Evolutionary conservation across 768 basidiomycete species (phyloP).

Genomic region (Pulveroboletus ravenelii): DNA sequence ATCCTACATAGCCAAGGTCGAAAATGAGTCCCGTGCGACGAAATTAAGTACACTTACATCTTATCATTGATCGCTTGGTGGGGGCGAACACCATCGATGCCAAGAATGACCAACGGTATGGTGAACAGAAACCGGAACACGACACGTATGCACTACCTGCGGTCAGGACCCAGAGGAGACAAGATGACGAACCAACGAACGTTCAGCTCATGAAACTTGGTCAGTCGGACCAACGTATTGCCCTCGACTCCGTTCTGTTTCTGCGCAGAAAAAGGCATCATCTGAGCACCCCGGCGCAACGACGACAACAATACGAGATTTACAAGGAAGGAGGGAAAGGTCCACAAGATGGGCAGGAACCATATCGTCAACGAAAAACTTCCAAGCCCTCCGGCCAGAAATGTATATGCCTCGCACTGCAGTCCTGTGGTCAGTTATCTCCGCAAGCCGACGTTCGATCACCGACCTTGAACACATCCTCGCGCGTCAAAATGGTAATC

Average conservation of each 20-base stretch:
- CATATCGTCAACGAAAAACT: conserved; percentile 67
- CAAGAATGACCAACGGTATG: conserved; percentile 59
- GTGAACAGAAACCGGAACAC: conserved; percentile 71
- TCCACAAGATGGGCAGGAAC: conserved; percentile 70
- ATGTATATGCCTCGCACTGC: conserved; percentile 67
- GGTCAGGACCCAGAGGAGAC: not conserved
- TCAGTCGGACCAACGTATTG: conserved; percentile 62
- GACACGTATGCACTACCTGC: conserved; percentile 57
- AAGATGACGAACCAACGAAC: conserved; percentile 38
- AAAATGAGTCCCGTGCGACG: not conserved
- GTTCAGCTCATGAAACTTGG: conserved; percentile 79
- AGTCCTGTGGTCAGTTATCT: conserved; percentile 9
- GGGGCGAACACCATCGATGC: conserved; percentile 60
- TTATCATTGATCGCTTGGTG: conserved; percentile 63
- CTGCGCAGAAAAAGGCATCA: conserved; percentile 30
- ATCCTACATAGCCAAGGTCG: conserved; percentile 18
- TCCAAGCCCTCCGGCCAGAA: conserved; percentile 65
- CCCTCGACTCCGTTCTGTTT: conserved; percentile 58
- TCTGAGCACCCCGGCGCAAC: not conserved
- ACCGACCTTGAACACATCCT: conserved; percentile 54
- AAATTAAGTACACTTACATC: conserved; percentile 31
- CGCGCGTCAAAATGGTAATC: conserved; percentile 59
- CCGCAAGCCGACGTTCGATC: not conserved
- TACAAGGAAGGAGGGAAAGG: conserved; percentile 61
- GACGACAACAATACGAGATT: conserved; percentile 46